Evolutionary conservation across 2,329 filamentous ascomycete species (phyloP), one percentile per base, ranked within the genome.

Genomic region (Alternaria sp.): DNA sequence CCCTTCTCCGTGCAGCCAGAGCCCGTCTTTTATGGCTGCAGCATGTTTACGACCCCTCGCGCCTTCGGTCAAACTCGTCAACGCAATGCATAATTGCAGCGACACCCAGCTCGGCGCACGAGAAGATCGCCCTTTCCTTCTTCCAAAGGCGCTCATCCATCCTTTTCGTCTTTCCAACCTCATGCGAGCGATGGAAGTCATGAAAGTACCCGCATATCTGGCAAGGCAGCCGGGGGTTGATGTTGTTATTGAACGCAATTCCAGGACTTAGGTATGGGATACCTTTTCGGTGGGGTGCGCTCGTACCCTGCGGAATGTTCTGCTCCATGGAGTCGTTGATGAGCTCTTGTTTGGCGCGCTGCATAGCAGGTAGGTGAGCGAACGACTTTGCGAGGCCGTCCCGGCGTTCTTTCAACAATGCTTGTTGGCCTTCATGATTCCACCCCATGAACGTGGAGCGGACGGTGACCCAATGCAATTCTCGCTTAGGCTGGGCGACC

Each of bases 171-270:
- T 37, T n/a, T n/a, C 7, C 33, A 37, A 37, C 33, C 33, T 37
- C 2, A 37, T 37, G 33, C 33, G 33, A 37, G 33, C 0, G 0
- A 0, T 37, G 33, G 0, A 37, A 37, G 0, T 37, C 0, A n/a
- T 37, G 33, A 15, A 37, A 37, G 33, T 37, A 37, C 33, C 33
- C 33, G 33, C 33, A 37, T 37, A 37, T 37, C 33, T 37, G 33
- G 0, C 33, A 37, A 37, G 33, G 33, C 33, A 37, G 0, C 0
- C 33, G 33, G 15, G 33, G 0, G 0, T 37, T 37, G 33, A 37
- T 37, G 4, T 37, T 37, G 0, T 37, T 37, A 0, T 37, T n/a
- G 33, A 37, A 37, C 0, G 33, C 33, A 0, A 37, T 37, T 1
- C 33, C 33, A 37, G 33, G 33, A 37, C 33, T 37, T 1, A 37